A percentile compares a stretch with the other conserved stretches of the same genome.
These are phyloP conservation scores for Priceomyces haplophilus DNA, from an alignment of 805 yeast species.

Conservation along the genomic window DNA sequence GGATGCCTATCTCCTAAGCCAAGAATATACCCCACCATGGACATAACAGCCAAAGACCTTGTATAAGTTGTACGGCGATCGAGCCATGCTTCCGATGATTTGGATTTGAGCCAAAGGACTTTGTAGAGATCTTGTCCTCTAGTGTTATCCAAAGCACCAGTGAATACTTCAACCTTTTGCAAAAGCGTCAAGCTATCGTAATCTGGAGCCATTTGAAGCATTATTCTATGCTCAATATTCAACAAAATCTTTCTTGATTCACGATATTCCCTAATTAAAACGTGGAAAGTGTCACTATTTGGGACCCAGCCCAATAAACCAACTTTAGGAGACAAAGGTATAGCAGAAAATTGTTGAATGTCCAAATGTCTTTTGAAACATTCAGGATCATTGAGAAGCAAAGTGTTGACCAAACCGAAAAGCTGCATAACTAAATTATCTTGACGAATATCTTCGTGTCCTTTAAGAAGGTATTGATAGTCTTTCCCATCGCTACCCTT, in stretches of 20 bases:
- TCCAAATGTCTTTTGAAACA: slow-evolving; percentile 94
- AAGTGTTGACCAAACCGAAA: slow-evolving; percentile 90
- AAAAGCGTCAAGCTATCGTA: slow-evolving; percentile 84
- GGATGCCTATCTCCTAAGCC: slow-evolving; percentile 99
- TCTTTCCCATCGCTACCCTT: slow-evolving; percentile 91
- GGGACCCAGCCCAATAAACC: slow-evolving; percentile 98
- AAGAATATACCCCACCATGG: slow-evolving; percentile 95
- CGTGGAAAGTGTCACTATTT: slow-evolving; percentile 95
- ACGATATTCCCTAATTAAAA: slow-evolving; percentile 84
- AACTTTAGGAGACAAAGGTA: slow-evolving; percentile 94
- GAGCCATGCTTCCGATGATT: slow-evolving; percentile 96
- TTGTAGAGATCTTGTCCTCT: slow-evolving; percentile 94
- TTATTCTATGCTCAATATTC: slow-evolving; percentile 91
- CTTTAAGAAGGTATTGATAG: slow-evolving; percentile 79
- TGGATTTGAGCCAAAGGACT: slow-evolving; percentile 92
- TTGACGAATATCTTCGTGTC: slow-evolving; percentile 97
- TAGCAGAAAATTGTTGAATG: slow-evolving; percentile 88
- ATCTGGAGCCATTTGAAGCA: slow-evolving; percentile 97
- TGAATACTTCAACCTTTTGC: slow-evolving; percentile 94
- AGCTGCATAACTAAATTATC: slow-evolving; percentile 97
- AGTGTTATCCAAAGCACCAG: slow-evolving; percentile 92
- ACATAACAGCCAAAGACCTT: slow-evolving; percentile 95
- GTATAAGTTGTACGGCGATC: slow-evolving; percentile 96
- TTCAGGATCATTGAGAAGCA: slow-evolving; percentile 86
- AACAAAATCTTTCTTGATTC: slow-evolving; percentile 85